phyloP scores from a whole-genome alignment of 2,329 filamentous ascomycete species.

The Sclerotinia glacialis region DNA sequence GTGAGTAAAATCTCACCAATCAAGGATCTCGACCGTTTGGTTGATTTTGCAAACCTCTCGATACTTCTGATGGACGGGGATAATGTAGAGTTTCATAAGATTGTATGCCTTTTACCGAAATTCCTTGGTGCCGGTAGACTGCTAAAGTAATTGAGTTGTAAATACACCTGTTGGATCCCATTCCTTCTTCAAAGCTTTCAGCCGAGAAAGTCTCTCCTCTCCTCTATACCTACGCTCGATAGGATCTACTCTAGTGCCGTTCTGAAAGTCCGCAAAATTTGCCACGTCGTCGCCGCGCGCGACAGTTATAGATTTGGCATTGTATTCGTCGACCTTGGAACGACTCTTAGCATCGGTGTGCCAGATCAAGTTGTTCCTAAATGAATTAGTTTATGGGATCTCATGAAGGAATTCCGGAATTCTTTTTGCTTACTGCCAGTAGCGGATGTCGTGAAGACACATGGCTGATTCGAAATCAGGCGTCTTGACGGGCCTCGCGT shows the following conservation, averaged over 20 bases:
- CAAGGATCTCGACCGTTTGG: neutral
- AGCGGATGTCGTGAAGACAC: constrained; percentile 18
- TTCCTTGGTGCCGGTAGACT: neutral
- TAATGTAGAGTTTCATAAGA: neutral
- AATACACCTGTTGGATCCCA: constrained; percentile 10
- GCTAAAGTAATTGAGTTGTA: constrained; percentile 3
- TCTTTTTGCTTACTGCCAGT: constrained; percentile 17
- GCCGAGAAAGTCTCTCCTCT: neutral
- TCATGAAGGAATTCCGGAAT: neutral
- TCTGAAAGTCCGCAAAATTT: constrained; percentile 1
- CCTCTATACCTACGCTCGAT: constrained; percentile 12
- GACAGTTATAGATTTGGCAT: neutral
- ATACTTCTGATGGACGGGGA: neutral
- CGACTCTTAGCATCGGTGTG: constrained; percentile 13
- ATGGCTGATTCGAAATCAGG: constrained; percentile 19
- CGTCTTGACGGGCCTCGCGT: constrained; percentile 2
- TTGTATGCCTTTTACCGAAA: neutral
- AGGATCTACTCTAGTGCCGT: constrained; percentile 6
- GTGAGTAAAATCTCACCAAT: neutral
- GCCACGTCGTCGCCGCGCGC: neutral
- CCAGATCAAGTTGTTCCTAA: constrained; percentile 19
- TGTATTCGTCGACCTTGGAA: neutral
- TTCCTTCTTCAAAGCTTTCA: constrained; percentile 4
- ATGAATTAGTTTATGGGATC: neutral
- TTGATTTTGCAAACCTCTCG: neutral